Conservation (phyloP, 371 early-diverging fungal genomes). For the Thermomucor indicae-seudaticae region DNA sequence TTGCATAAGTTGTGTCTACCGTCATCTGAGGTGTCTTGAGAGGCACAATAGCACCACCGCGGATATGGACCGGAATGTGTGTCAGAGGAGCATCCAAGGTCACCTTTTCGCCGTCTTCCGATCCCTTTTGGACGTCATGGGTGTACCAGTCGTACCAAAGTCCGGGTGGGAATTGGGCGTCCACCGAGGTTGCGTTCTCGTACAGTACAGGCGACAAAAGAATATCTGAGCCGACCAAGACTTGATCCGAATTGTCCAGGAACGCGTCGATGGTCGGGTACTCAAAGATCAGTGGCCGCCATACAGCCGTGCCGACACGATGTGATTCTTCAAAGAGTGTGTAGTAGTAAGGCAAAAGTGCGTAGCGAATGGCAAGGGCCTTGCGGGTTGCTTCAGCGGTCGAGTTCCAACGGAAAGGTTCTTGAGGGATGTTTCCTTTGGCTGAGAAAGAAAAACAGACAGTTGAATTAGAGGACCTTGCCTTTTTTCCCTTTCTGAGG, state of each 20-base stretch:
- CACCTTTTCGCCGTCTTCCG: conserved; percentile 8
- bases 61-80: conserved; percentile 44
- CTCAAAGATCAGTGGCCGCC: conserved; percentile 42
- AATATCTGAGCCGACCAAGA: conserved; percentile 37
- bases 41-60: conserved; percentile 46
- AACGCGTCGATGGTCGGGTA: conserved; percentile 19
- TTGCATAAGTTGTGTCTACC: conserved; percentile 36
- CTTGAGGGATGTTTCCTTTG: conserved; percentile 39
- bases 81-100: conserved; percentile 40
- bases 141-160: conserved; percentile 54
- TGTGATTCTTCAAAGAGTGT: conserved; percentile 59
- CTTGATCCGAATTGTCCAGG: conserved; percentile 24
- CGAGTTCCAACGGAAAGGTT: conserved; percentile 52
- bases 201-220: conserved; percentile 56
- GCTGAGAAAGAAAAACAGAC: conserved; percentile 10
- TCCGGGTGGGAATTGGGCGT: conserved; percentile 52
- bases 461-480: not conserved
- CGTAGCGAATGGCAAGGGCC: conserved; percentile 57
- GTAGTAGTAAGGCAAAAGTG: conserved; percentile 64
- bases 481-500: not conserved
- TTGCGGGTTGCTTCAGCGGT: conserved; percentile 46
- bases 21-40: conserved; percentile 46
- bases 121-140: conserved; percentile 4
- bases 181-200: conserved; percentile 33
- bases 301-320: conserved; percentile 37